phyloP scores from a whole-genome alignment of 345 rosid species.

The Hevea brasiliensis region DNA sequence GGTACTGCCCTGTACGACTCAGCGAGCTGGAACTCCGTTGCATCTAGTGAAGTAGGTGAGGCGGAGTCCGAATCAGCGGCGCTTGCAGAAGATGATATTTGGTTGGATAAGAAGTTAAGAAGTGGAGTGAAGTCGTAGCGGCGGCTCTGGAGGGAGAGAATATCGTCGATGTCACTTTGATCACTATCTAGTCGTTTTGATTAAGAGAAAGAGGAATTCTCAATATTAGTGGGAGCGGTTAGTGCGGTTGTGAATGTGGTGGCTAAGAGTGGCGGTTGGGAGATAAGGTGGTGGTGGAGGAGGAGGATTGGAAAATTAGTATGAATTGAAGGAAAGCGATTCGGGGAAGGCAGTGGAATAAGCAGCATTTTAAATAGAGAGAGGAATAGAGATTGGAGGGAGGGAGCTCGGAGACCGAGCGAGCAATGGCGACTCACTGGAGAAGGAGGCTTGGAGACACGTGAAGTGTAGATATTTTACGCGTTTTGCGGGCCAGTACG shows the following conservation, averaged over 20 bases:
- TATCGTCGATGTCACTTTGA: constrained; percentile 36
- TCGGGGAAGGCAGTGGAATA: constrained; percentile 49
- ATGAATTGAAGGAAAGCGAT: constrained; percentile 48
- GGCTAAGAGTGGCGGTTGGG: constrained; percentile 18
- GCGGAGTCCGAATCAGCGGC: constrained; percentile 31
- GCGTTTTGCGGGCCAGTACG: background rate
- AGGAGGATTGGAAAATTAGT: constrained; percentile 28
- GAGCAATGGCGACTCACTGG: background rate
- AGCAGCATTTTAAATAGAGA: constrained; percentile 36
- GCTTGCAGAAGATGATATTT: constrained; percentile 22
- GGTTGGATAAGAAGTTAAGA: constrained; percentile 55
- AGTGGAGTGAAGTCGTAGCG: constrained; percentile 92
- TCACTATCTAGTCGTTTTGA: background rate
- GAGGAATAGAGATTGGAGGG: background rate
- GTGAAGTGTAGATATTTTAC: background rate
- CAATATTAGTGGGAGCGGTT: background rate
- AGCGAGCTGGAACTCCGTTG: constrained; percentile 62
- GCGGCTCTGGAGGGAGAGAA: constrained; percentile 44
- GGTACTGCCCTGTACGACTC: constrained; percentile 88
- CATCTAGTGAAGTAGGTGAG: constrained; percentile 52
- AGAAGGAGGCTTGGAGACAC: background rate
- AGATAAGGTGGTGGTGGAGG: constrained; percentile 26
- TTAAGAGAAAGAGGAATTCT: constrained; percentile 5
- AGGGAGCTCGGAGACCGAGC: background rate
- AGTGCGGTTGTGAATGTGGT: background rate